phyloP scores from a whole-genome alignment of 345 rosid genomes.

The Lepidium didymum region DNA sequence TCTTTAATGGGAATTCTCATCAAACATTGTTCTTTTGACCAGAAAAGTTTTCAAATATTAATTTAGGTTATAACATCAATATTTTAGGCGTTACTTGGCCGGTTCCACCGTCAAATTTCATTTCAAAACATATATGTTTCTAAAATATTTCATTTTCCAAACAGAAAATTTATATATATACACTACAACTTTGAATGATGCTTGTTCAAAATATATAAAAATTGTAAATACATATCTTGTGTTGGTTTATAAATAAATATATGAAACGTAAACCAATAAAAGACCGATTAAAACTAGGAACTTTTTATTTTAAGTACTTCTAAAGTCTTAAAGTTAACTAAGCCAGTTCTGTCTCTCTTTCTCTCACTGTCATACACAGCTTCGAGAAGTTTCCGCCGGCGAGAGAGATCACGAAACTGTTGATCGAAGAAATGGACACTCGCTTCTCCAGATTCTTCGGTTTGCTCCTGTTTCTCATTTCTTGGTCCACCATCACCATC shows the following conservation, averaged over 20 bases:
- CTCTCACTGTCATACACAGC: not conserved
- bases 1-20: not conserved
- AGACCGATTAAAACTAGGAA: conserved; percentile 8
- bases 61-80: not conserved
- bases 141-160: not conserved
- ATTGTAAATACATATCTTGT: not conserved
- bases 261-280: not conserved
- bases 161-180: not conserved
- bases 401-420: conserved; percentile 14
- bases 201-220: not conserved
- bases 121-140: not conserved
- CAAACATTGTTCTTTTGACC: not conserved
- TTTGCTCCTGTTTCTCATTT: conserved; percentile 37
- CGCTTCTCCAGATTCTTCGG: conserved; percentile 16
- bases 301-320: conserved; percentile 18
- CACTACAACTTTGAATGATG: not conserved
- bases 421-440: conserved; percentile 33
- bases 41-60: not conserved
- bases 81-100: not conserved
- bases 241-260: not conserved
- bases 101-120: not conserved
- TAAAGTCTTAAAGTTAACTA: conserved; percentile 8
- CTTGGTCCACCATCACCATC: conserved; percentile 33
- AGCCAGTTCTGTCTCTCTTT: not conserved
- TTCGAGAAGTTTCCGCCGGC: conserved; percentile 21